These are phyloP conservation scores for Boletus reticuloceps DNA, from an alignment of 768 basidiomycete species.

Conservation along the genomic window DNA sequence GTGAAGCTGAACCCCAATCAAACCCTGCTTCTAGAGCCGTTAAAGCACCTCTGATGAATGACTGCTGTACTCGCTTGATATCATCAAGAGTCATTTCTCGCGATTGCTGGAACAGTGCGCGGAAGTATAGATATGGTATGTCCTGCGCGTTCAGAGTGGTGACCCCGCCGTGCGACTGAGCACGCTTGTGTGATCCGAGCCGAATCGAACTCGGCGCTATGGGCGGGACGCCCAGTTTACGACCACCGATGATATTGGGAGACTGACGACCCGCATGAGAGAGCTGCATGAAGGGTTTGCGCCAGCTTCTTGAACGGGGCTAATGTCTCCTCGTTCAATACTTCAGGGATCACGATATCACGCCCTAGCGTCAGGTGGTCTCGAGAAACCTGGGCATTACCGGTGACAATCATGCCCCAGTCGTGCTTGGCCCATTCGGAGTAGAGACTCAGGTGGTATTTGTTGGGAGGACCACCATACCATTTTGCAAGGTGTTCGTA, in stretches of 20 bases:
- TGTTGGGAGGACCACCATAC: conserved; percentile 71
- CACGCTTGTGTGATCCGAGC: conserved; percentile 35
- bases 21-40: conserved; percentile 70
- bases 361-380: conserved; percentile 69
- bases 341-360: conserved; percentile 60
- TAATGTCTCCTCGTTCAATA: conserved; percentile 41
- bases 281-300: conserved; percentile 73
- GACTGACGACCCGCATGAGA: conserved; percentile 86
- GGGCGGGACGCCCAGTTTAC: conserved; percentile 57
- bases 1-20: conserved; percentile 85
- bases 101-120: conserved; percentile 62
- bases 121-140: conserved; percentile 27
- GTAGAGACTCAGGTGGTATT: conserved; percentile 63
- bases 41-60: conserved; percentile 66
- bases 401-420: conserved; percentile 90
- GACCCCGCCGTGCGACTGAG: no score
- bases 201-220: conserved; percentile 68
- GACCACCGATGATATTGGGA: conserved; percentile 64
- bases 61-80: conserved; percentile 55
- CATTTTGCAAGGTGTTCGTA: conserved; percentile 77
- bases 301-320: conserved; percentile 52
- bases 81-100: conserved; percentile 55
- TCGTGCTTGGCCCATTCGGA: conserved; percentile 66
- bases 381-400: conserved; percentile 70
- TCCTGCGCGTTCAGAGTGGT: no score